Conservation (phyloP, 2,329 filamentous ascomycete genomes). For the Neopestalotiopsis sp. region DNA sequence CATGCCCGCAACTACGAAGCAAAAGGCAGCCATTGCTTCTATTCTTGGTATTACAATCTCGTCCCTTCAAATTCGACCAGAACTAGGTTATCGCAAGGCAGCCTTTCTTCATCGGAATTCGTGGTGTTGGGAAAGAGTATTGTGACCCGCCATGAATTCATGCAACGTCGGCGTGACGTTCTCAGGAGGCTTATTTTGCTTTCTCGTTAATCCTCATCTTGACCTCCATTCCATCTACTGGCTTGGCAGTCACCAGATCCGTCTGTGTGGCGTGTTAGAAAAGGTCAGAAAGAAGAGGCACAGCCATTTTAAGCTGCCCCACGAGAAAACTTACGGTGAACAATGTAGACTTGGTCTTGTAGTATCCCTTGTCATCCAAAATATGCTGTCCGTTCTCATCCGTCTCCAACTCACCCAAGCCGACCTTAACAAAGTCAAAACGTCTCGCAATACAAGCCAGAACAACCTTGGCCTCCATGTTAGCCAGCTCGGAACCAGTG, state of each 20-base stretch:
- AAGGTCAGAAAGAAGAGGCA: no score
- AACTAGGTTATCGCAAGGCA: no score
- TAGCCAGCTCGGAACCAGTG: slow-evolving; percentile 19
- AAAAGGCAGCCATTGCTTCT: no score
- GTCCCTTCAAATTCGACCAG: no score
- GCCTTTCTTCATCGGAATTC: no score
- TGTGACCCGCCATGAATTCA: no score
- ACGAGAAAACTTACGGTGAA: slow-evolving; percentile 20
- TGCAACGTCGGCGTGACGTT: no score
- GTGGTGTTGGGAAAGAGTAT: no score
- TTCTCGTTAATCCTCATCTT: slow-evolving; percentile 5
- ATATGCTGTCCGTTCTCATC: slow-evolving; percentile 16
- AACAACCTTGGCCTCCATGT: slow-evolving; percentile 19
- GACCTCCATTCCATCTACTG: slow-evolving; percentile 15
- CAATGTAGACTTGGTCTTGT: slow-evolving; percentile 17
- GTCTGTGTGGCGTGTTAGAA: slow-evolving; percentile 6
- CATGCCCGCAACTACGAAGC: no score
- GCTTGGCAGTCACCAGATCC: slow-evolving; percentile 16
- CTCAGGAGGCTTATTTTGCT: background rate
- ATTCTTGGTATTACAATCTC: no score
- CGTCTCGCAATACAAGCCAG: slow-evolving; percentile 18
- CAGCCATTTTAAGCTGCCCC: no score
- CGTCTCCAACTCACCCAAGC: slow-evolving; percentile 1
- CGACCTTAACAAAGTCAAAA: slow-evolving; percentile 19
- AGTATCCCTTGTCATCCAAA: slow-evolving; percentile 18